phyloP scores from a whole-genome alignment of 768 basidiomycete genomes.

The Hydnum rufescens region DNA sequence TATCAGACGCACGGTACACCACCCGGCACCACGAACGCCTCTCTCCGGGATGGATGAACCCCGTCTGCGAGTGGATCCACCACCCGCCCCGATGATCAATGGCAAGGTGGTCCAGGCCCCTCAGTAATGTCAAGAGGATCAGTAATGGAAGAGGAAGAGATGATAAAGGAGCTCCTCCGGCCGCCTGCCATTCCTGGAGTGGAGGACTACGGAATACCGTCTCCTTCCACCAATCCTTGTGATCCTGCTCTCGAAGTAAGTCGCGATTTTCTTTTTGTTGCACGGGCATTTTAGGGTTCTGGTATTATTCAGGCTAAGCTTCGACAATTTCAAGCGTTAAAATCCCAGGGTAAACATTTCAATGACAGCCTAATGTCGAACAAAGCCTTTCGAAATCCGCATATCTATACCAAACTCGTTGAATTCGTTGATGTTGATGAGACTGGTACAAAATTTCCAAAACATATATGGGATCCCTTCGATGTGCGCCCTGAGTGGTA shows the following conservation, averaged over 20 bases:
- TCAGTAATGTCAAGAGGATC: no score
- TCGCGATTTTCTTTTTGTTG: not conserved
- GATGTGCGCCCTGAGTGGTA: constrained; percentile 48
- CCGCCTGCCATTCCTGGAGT: constrained; percentile 47
- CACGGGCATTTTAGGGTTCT: not conserved
- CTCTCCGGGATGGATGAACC: no score
- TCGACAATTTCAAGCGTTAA: constrained; percentile 53
- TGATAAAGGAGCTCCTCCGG: constrained; percentile 33
- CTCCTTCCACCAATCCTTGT: constrained; percentile 31
- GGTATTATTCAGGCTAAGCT: constrained; percentile 45
- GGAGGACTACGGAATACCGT: constrained; percentile 62
- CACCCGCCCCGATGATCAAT: no score
- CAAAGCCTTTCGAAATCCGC: constrained; percentile 86
- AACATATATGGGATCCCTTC: constrained; percentile 51
- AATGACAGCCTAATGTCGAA: constrained; percentile 90
- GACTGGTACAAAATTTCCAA: constrained; percentile 61
- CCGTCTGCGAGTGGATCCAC: no score
- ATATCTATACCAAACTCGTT: constrained; percentile 87
- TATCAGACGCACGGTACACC: no score
- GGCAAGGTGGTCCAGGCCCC: no score
- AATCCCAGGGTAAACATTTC: constrained; percentile 63
- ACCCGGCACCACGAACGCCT: no score
- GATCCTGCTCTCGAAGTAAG: constrained; percentile 43
- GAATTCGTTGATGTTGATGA: constrained; percentile 89
- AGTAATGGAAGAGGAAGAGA: constrained; percentile 36